Base-by-base conservation (phyloP, 2,329 filamentous ascomycete genomes). In the Pochonia chlamydosporia region DNA sequence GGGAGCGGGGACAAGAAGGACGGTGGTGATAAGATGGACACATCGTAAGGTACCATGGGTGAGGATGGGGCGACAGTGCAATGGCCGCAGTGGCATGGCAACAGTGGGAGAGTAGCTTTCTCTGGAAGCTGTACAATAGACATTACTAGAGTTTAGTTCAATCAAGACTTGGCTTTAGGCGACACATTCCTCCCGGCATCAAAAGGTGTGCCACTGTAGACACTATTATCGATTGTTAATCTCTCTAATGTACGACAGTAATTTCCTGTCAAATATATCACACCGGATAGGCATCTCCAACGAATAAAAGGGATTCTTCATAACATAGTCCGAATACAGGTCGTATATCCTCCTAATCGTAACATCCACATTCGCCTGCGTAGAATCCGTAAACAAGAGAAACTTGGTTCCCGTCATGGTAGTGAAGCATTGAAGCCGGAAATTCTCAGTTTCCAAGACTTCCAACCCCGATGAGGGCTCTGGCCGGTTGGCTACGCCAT, bases 261-360 rank as follows among this genome's bases (percentile, higher is more conserved):
- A 66, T 66, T 89, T 89, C 58, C 91, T 78, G 66, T 99, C 93
- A 71, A 96, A 99, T 58, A 89, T 87, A 63, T 97, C 93, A 69
- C 93, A 96, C 52, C 93, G 78, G 46, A 99, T 82, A 6, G 93
- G 93, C 91, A 97, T 99, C 72, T 99, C 93, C 48, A 96, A 76
- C 62, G 93, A 91, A 70, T 97, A 97, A 63, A 99, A 99, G 1
- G 93, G 93, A 66, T 99, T 99, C 76, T 97, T 99, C 89, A 96
- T 97, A 57, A 99, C 93, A 65, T 89, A 97, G 68, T 99, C 93
- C 43, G 89, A 81, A 71, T 97, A 99, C 44, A 97, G 71, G 65
- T 97, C 93, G 66, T 99, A 97, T 59, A 96, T 85, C 65, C 82
- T 86, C 63, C 82, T 79, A 57, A 96, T 84, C 39, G 92, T 85